Conservation (phyloP, 2,329 filamentous ascomycete genomes). For the Cladophialophora chaetospira region DNA sequence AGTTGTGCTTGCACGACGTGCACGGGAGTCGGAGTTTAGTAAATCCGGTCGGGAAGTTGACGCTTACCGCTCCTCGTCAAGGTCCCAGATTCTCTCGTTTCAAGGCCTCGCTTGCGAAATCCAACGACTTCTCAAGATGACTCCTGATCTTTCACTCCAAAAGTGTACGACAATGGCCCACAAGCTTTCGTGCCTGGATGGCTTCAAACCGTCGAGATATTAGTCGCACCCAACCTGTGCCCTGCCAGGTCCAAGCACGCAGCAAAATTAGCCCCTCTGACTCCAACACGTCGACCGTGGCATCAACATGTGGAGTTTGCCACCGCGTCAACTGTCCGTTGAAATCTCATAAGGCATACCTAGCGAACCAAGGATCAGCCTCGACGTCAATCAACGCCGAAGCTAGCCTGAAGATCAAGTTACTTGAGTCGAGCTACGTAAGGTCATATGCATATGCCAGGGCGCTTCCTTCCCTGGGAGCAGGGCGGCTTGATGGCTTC, state of each 20-base stretch:
- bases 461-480: not conserved
- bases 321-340: slow-evolving; percentile 7
- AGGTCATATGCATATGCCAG: slow-evolving; percentile 14
- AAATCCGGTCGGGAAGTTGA: too few species aligned
- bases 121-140: not conserved
- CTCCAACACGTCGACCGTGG: not conserved
- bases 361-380: not conserved
- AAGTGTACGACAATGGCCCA: not conserved
- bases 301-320: slow-evolving; percentile 10
- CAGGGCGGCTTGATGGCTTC: slow-evolving; percentile 16
- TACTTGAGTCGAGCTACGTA: slow-evolving; percentile 1
- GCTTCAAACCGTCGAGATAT: not conserved
- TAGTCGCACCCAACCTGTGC: not conserved
- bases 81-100: not conserved
- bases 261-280: not conserved
- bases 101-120: not conserved
- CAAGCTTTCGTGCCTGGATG: slow-evolving; percentile 1
- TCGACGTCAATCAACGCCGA: not conserved
- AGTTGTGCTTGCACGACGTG: too few species aligned
- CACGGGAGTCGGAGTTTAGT: too few species aligned
- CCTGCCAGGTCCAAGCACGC: not conserved
- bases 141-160: not conserved
- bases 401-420: not conserved
- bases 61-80: too few species aligned
- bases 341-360: slow-evolving; percentile 9